Evolutionary conservation across 129 eudicot species (phyloP).

Genomic region (Centrapalus pauciflorus): DNA sequence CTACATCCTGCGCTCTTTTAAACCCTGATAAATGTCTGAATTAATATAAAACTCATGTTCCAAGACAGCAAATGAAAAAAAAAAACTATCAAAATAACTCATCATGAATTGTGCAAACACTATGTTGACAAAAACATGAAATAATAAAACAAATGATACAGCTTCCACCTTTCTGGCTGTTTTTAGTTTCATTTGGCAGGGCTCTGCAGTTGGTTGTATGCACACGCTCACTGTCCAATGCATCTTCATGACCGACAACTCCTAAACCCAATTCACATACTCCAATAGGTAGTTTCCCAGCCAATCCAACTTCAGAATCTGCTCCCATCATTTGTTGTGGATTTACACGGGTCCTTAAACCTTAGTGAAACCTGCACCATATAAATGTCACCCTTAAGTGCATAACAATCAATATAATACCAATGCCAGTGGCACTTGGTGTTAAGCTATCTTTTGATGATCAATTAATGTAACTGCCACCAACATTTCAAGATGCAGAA

Average conservation of each 20-base stretch:
- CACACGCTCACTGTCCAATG: neutral
- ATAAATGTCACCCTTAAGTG: neutral
- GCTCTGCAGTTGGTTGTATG: neutral
- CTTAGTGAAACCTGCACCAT: neutral
- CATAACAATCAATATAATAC: neutral
- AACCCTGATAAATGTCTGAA: slow-evolving; percentile 9
- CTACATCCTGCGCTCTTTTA: slow-evolving; percentile 10
- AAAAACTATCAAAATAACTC: neutral
- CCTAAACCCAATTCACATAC: neutral
- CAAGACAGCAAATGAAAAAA: neutral
- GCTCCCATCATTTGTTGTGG: neutral
- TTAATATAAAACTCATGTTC: neutral
- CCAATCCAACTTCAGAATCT: neutral
- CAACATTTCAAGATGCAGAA: neutral
- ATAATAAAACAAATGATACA: neutral
- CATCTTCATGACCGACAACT: neutral
- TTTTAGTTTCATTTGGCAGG: neutral
- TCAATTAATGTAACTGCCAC: neutral
- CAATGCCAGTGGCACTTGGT: neutral
- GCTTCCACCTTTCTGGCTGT: neutral
- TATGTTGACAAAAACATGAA: neutral
- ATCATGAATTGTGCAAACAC: neutral
- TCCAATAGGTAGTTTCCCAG: neutral
- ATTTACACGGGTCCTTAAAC: neutral
- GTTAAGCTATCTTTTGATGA: neutral